A percentile compares a stretch with the other conserved stretches of the same genome.
Evolutionary conservation across 2,329 filamentous ascomycete species (phyloP).

Genomic region (Penicillium sp.): DNA sequence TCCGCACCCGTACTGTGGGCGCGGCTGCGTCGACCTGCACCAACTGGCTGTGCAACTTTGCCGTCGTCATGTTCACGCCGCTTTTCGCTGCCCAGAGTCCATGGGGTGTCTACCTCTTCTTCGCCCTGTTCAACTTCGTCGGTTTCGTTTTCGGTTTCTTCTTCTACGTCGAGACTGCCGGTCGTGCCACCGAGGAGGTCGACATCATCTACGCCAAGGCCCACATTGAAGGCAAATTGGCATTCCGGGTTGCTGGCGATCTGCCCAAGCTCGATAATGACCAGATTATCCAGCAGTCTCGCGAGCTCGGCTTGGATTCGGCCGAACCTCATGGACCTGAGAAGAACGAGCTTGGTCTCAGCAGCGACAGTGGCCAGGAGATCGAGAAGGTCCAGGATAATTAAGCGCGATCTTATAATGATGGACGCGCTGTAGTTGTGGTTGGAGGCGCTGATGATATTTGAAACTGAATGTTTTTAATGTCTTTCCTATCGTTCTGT

Average conservation of each 20-base stretch:
- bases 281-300: slow-evolving; percentile 23
- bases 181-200: slow-evolving; percentile 37
- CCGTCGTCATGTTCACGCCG: slow-evolving; percentile 46
- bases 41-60: slow-evolving; percentile 53
- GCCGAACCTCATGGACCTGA: slow-evolving; percentile 3
- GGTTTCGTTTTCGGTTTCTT: slow-evolving; percentile 48
- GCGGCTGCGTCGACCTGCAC: slow-evolving; percentile 48
- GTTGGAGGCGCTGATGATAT: no score
- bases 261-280: slow-evolving; percentile 29
- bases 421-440: no score
- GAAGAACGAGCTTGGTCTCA: slow-evolving; percentile 21
- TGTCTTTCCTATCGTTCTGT: no score
- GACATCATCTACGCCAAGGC: slow-evolving; percentile 10
- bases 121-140: slow-evolving; percentile 33
- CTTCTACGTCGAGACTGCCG: slow-evolving; percentile 47
- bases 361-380: slow-evolving; percentile 10
- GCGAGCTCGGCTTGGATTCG: slow-evolving; percentile 21
- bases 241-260: slow-evolving; percentile 22
- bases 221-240: slow-evolving; percentile 23
- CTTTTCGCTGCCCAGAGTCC: slow-evolving; percentile 30
- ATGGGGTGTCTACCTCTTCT: slow-evolving; percentile 42
- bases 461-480: no score
- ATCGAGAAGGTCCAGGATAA: no score
- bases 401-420: no score
- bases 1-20: slow-evolving; percentile 49